Conservation (phyloP, 73 alveolate species). For the Loxodes magnus region DNA sequence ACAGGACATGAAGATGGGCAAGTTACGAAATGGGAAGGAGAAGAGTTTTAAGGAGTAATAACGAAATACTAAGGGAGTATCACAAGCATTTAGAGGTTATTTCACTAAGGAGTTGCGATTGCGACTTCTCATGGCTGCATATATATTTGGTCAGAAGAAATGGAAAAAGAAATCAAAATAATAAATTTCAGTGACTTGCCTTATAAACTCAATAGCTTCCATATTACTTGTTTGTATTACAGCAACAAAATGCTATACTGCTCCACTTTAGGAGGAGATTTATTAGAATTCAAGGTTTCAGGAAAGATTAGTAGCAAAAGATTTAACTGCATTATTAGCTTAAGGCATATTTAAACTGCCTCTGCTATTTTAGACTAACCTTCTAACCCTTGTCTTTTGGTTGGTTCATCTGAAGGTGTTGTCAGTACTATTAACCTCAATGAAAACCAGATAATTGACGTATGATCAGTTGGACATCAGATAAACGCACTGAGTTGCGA, state of each 20-base stretch:
- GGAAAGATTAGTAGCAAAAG: slow-evolving; percentile 40
- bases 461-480: slow-evolving; percentile 61
- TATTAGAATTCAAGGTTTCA: slow-evolving; percentile 36
- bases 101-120: slow-evolving; percentile 47
- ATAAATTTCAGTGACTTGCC: slow-evolving; percentile 47
- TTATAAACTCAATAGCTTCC: slow-evolving; percentile 51
- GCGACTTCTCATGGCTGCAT: slow-evolving; percentile 59
- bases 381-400: slow-evolving; percentile 32
- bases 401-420: slow-evolving; percentile 66
- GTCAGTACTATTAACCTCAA: slow-evolving; percentile 55
- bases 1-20: slow-evolving; percentile 64
- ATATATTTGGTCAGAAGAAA: slow-evolving; percentile 57
- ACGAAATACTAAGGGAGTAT: slow-evolving; percentile 34
- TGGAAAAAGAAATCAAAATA: slow-evolving; percentile 34
- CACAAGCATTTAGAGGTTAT: slow-evolving; percentile 25
- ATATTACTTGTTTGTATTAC: slow-evolving; percentile 41
- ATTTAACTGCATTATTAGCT: slow-evolving; percentile 45
- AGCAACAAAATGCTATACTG: slow-evolving; percentile 47
- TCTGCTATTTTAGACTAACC: slow-evolving; percentile 46
- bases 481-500: slow-evolving; percentile 53
- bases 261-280: slow-evolving; percentile 71
- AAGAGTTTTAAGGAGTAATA: slow-evolving; percentile 27
- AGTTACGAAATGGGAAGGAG: slow-evolving; percentile 36
- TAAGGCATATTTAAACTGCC: slow-evolving; percentile 47
- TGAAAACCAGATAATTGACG: slow-evolving; percentile 72